Base-by-base conservation (phyloP, 768 basidiomycete species). In the Kwoniella bestiolae region DNA sequence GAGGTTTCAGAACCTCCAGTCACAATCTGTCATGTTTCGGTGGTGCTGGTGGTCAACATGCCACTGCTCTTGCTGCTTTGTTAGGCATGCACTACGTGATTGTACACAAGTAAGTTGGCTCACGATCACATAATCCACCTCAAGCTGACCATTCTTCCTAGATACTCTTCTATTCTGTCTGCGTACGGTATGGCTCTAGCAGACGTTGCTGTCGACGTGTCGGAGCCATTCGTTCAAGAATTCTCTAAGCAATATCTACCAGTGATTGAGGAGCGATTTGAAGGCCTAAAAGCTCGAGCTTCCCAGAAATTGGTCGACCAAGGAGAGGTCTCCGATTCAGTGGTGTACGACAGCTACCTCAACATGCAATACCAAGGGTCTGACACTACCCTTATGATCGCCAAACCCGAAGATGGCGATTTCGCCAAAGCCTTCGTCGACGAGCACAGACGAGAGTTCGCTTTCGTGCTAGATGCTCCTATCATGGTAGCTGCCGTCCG, bases 341-440 rank as follows among this genome's bases (percentile, higher is more conserved):
- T 73, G 7, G 28, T 25, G 3, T 58, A 58, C n/a, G 74, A 72
- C 51, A 68, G 60, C 23, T 76, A 73, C 64, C 67, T 76, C 46
- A 76, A 76, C 58, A 68, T 69, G 28, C 64, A 72, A 49, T 76
- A 76, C 57, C 53, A 61, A 26, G 74, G 74, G 6, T 65, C 69
- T 4, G 93, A 95, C 81, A 98, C 95, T 0, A 86, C 93, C 16
- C 80, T 97, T 69, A 95, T 97, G 92, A 87, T 94, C 25, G 60
- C 68, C 5, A 70, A 73, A 32, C 85, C 85, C 31, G 85, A 85
- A 0, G 86, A 88, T 69, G 71, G 83, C 67, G 89, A 94, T 79
- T 95, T 90, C 77, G 88, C 88, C 70, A 85, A 84, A 2, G 91
- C 89, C 9, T 98, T 96, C 62, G 58, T 67, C 16, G 71, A 73